Evolutionary conservation across 179 eudicot species (phyloP).

Genomic region (Gypsophila paniculata): DNA sequence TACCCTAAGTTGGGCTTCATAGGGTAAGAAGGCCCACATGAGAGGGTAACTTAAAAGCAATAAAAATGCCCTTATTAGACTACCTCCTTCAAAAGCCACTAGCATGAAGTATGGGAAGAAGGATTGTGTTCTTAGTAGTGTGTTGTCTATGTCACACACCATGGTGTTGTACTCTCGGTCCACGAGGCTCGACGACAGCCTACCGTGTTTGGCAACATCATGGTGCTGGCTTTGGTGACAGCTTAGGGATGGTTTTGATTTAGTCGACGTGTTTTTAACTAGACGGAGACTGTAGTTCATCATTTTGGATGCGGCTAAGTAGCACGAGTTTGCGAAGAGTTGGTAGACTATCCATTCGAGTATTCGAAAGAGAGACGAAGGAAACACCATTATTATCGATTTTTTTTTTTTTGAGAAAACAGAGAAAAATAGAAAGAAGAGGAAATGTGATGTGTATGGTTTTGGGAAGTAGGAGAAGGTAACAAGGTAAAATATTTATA

Average conservation of each 20-base stretch:
- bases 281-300: conserved; percentile 36
- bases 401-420: too few species aligned
- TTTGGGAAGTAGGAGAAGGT: neutral
- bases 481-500: conserved; percentile 36
- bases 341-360: conserved; percentile 59
- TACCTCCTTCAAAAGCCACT: conserved; percentile 91
- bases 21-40: conserved; percentile 35
- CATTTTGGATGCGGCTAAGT: conserved; percentile 57
- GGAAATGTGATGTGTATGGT: neutral
- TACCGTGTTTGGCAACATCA: conserved; percentile 24
- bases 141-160: conserved; percentile 59
- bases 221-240: conserved; percentile 17
- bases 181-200: neutral
- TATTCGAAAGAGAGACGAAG: conserved; percentile 42
- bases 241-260: conserved; percentile 28
- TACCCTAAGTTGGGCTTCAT: conserved; percentile 39
- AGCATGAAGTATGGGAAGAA: conserved; percentile 92
- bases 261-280: conserved; percentile 35
- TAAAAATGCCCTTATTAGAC: conserved; percentile 62
- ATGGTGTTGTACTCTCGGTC: conserved; percentile 36
- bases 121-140: conserved; percentile 46
- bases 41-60: conserved; percentile 57
- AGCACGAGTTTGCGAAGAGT: conserved; percentile 57
- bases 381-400: conserved; percentile 40
- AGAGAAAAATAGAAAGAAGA: neutral